phyloP scores from a whole-genome alignment of 208 protist genomes.

The Leishmania braziliensis region DNA sequence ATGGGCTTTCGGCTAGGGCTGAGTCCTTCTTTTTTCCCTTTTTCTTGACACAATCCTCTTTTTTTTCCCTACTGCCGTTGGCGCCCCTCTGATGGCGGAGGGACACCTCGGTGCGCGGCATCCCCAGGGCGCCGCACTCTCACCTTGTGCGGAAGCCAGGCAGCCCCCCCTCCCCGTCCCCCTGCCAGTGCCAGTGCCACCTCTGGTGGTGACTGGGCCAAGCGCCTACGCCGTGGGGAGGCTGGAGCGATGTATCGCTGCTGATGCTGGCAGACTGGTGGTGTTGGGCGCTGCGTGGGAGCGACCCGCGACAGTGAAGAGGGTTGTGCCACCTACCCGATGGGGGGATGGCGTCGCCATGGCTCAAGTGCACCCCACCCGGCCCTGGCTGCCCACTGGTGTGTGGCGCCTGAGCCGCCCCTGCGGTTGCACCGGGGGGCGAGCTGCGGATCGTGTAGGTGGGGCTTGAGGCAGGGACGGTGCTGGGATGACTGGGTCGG shows the following conservation, averaged over 20 bases:
- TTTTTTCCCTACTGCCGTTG: not conserved
- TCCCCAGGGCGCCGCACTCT: not conserved
- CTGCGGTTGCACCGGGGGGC: not conserved
- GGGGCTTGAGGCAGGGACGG: not conserved
- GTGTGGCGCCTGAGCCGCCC: not conserved
- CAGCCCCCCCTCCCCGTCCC: not conserved
- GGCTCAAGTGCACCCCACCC: not conserved
- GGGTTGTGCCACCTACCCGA: not conserved
- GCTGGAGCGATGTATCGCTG: not conserved
- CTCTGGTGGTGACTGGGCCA: not conserved
- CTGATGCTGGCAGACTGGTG: not conserved
- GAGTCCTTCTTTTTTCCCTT: not conserved
- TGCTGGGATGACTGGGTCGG: not conserved
- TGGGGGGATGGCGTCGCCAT: not conserved
- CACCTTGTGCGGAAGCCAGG: not conserved
- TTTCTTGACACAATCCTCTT: not conserved
- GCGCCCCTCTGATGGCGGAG: not conserved
- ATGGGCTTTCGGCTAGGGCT: not conserved
- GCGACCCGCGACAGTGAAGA: not conserved
- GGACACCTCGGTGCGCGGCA: not conserved
- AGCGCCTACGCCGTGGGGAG: not conserved
- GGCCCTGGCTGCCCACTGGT: not conserved
- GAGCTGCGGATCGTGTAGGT: not conserved
- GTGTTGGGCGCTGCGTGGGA: not conserved
- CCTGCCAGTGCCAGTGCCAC: not conserved